These are phyloP conservation scores for Phialophora expanda DNA, from an alignment of 2,329 filamentous ascomycete genomes.

Conservation along the genomic window DNA sequence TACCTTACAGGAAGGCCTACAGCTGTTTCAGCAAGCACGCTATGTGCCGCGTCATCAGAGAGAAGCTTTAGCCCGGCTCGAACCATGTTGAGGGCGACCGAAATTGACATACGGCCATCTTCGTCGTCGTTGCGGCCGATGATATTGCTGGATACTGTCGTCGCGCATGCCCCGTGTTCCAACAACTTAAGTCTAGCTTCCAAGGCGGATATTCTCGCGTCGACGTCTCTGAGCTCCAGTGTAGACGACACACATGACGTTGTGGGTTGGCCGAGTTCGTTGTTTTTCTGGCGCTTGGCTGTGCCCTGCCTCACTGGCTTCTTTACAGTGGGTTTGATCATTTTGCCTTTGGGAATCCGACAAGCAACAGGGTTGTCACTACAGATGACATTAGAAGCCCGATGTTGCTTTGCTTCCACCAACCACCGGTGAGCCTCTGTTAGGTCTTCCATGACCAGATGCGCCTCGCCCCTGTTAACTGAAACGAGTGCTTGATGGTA, in stretches of 20 bases:
- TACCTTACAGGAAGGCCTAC: slow-evolving; percentile 75
- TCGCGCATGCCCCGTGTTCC: not conserved
- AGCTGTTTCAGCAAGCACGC: slow-evolving; percentile 88
- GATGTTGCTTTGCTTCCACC: slow-evolving; percentile 13
- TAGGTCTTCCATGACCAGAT: slow-evolving; percentile 20
- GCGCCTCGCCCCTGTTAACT: slow-evolving; percentile 27
- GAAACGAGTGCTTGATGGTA: slow-evolving; percentile 2
- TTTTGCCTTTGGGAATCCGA: not conserved
- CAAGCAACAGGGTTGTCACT: not conserved
- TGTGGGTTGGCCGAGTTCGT: not conserved
- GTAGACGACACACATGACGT: not conserved
- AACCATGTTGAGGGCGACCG: slow-evolving; percentile 59
- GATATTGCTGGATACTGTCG: slow-evolving; percentile 52
- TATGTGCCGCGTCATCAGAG: slow-evolving; percentile 72
- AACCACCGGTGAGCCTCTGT: slow-evolving; percentile 19
- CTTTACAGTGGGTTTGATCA: not conserved
- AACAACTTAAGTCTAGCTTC: slow-evolving; percentile 51
- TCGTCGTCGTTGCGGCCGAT: slow-evolving; percentile 66
- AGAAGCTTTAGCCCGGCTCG: slow-evolving; percentile 55
- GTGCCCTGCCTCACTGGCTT: slow-evolving; percentile 15
- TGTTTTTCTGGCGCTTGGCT: slow-evolving; percentile 15
- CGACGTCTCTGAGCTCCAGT: slow-evolving; percentile 3
- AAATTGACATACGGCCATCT: slow-evolving; percentile 64
- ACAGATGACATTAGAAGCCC: not conserved
- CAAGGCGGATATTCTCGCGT: slow-evolving; percentile 9